These are phyloP conservation scores for Xylaria palmicola DNA, from an alignment of 495 filamentous ascomycete species.

Conservation along the genomic window DNA sequence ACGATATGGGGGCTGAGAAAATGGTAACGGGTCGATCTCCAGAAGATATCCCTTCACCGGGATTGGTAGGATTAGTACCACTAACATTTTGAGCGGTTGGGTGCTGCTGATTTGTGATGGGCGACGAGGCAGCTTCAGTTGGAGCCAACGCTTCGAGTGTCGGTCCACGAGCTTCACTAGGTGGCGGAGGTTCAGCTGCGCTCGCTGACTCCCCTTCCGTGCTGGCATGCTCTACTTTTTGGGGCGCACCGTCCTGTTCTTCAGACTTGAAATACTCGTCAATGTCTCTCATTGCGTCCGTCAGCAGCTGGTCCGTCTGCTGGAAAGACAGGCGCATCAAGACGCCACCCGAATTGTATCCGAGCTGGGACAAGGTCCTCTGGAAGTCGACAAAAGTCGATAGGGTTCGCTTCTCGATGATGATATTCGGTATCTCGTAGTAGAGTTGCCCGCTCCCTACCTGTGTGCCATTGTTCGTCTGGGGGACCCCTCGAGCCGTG, in stretches of 20 bases:
- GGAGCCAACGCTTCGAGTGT: conserved; percentile 2
- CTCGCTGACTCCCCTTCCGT: conserved; percentile 7
- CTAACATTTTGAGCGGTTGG: conserved; percentile 7
- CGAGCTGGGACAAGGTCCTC: conserved; percentile 82
- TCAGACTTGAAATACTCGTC: conserved; percentile 61
- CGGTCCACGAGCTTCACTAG: conserved; percentile 16
- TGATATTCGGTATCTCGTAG: conserved; percentile 83
- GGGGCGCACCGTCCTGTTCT: conserved; percentile 25
- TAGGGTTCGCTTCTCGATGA: conserved; percentile 75
- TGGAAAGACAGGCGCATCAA: conserved; percentile 75
- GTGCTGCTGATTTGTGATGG: conserved; percentile 11
- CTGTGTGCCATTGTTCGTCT: conserved; percentile 47
- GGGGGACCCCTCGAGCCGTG: conserved; percentile 72
- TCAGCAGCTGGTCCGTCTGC: conserved; percentile 72
- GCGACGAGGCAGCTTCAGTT: background rate
- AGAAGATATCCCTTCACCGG: conserved; percentile 19
- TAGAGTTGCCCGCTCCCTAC: conserved; percentile 71
- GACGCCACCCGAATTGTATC: conserved; percentile 77
- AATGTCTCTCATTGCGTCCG: conserved; percentile 83
- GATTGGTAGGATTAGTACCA: conserved; percentile 28
- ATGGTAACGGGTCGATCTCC: conserved; percentile 59
- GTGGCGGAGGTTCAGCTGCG: conserved; percentile 10
- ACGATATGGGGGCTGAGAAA: conserved; percentile 68
- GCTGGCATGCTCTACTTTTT: background rate
- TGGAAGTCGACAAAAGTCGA: conserved; percentile 76